Evolutionary conservation across 164 flowering plant genomes (phyloP).

Genomic region (Umbellularia californica): DNA sequence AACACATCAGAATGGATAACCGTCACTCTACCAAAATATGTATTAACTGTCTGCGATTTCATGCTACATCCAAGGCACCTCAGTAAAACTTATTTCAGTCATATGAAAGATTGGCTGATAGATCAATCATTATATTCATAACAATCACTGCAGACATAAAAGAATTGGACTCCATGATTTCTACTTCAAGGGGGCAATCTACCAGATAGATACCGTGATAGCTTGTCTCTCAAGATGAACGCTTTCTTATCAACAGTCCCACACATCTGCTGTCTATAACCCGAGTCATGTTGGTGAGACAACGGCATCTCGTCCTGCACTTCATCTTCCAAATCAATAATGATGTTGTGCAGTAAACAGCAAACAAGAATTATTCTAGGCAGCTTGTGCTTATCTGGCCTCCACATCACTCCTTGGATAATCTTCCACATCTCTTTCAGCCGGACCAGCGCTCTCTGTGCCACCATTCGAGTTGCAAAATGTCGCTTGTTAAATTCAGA

Average conservation of each 20-base stretch:
- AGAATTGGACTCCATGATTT: background rate
- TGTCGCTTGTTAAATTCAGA: slow-evolving; percentile 72
- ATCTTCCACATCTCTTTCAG: slow-evolving; percentile 85
- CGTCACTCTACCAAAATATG: too few relatives aligned
- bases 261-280: slow-evolving; percentile 43
- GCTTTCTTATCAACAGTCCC: slow-evolving; percentile 33
- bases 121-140: background rate
- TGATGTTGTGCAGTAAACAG: slow-evolving; percentile 90
- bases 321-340: slow-evolving; percentile 81
- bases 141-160: background rate
- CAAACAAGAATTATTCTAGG: slow-evolving; percentile 86
- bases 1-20: too few relatives aligned
- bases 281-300: slow-evolving; percentile 53
- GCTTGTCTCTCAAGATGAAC: slow-evolving; percentile 45
- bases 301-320: slow-evolving; percentile 48
- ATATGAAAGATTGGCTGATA: background rate
- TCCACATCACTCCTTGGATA: slow-evolving; percentile 82
- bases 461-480: slow-evolving; percentile 59
- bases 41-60: too few relatives aligned
- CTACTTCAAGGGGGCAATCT: slow-evolving; percentile 30
- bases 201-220: slow-evolving; percentile 46
- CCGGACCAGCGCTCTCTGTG: slow-evolving; percentile 64
- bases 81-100: background rate
- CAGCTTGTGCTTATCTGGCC: slow-evolving; percentile 78
- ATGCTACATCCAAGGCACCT: too few relatives aligned